Evolutionary conservation across 305 asterid genomes (phyloP).

Genomic region (Solanum aculeatissimum): DNA sequence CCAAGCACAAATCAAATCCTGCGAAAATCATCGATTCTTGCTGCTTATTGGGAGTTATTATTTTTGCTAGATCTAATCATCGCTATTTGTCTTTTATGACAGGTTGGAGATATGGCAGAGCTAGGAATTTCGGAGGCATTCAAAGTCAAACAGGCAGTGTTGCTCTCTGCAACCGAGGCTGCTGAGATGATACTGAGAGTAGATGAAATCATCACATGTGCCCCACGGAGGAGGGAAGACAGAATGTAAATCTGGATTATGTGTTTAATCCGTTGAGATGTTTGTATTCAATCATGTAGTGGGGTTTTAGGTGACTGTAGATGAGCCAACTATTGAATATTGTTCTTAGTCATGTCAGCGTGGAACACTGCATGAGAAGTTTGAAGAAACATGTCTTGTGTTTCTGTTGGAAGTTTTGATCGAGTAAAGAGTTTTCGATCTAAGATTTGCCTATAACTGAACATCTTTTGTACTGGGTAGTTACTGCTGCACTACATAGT

Average conservation of each 20-base stretch:
- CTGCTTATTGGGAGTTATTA: not conserved
- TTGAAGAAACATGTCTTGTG: not conserved
- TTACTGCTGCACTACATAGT: not conserved
- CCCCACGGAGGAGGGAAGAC: conserved; percentile 79
- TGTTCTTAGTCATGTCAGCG: not conserved
- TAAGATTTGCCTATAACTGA: not conserved
- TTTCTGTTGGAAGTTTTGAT: not conserved
- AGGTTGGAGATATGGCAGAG: conserved; percentile 81
- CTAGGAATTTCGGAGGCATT: conserved; percentile 75
- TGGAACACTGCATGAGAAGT: not conserved
- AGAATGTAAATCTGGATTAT: conserved; percentile 36
- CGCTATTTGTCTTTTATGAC: not conserved
- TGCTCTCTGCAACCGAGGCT: conserved; percentile 92
- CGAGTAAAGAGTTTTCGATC: not conserved
- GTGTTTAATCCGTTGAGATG: not conserved
- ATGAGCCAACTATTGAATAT: not conserved
- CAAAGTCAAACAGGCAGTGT: conserved; percentile 82
- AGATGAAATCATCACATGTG: conserved; percentile 82
- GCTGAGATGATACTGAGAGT: conserved; percentile 75
- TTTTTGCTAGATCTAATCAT: not conserved
- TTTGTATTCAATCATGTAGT: not conserved
- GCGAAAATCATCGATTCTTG: not conserved
- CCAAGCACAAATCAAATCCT: not conserved
- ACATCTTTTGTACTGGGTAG: not conserved
- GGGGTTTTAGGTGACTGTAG: not conserved